phyloP scores from a whole-genome alignment of 305 asterid species.

The Fraxinus baroniana region DNA sequence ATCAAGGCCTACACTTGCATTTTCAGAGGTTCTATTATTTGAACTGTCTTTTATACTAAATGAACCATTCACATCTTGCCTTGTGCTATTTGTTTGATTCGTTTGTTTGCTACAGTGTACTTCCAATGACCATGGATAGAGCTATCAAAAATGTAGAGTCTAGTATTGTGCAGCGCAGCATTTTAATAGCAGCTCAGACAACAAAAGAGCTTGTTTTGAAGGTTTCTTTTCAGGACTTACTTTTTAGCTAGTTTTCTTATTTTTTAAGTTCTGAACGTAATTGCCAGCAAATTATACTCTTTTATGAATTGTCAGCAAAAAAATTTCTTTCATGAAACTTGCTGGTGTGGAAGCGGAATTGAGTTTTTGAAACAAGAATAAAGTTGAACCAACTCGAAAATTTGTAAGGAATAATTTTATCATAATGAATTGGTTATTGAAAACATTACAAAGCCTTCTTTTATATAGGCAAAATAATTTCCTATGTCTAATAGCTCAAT shows the following conservation, averaged over 20 bases:
- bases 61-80: neutral
- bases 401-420: neutral
- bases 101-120: constrained; percentile 60
- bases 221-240: constrained; percentile 40
- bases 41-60: constrained; percentile 16
- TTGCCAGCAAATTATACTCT: neutral
- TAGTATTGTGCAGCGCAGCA: constrained; percentile 89
- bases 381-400: neutral
- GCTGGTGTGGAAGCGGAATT: neutral
- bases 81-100: neutral
- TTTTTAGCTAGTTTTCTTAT: neutral
- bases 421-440: neutral
- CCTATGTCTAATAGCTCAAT: neutral
- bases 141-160: constrained; percentile 93
- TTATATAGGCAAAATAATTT: neutral
- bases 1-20: constrained; percentile 64
- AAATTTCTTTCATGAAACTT: constrained; percentile 6
- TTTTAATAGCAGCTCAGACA: constrained; percentile 95
- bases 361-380: neutral
- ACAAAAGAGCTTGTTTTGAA: constrained; percentile 93
- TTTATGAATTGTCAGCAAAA: constrained; percentile 7
- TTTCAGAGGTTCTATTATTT: constrained; percentile 78
- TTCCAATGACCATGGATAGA: constrained; percentile 88
- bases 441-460: neutral
- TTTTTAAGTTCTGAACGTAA: neutral